phyloP scores from a whole-genome alignment of 2,329 filamentous ascomycete genomes.

The Colletotrichum sp. region DNA sequence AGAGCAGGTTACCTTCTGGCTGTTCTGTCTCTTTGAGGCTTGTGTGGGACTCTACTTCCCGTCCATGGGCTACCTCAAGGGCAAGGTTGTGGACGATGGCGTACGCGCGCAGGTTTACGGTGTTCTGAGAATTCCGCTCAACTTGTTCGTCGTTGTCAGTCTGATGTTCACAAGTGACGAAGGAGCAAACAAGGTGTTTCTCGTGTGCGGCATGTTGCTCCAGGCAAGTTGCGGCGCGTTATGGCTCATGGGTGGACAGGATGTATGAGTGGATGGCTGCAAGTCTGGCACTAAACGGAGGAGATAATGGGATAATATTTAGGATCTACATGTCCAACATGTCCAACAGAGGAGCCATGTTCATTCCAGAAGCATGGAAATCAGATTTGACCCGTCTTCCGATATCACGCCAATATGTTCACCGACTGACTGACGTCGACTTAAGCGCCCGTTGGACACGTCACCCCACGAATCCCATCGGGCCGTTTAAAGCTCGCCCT shows the following conservation, averaged over 20 bases:
- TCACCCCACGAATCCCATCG: background rate
- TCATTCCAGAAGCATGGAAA: background rate
- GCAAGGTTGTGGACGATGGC: conserved; percentile 55
- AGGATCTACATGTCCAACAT: background rate
- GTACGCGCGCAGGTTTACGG: conserved; percentile 58
- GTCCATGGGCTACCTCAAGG: conserved; percentile 57
- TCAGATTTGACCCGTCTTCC: background rate
- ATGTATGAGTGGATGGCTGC: background rate
- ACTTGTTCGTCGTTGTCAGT: conserved; percentile 59
- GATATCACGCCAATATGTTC: background rate
- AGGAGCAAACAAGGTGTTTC: conserved; percentile 31
- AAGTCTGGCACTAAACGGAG: background rate
- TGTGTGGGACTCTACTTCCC: conserved; percentile 63
- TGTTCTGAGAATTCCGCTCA: conserved; percentile 60
- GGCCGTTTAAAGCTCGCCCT: conserved; percentile 8
- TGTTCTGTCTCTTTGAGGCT: conserved; percentile 60
- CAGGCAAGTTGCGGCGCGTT: conserved; percentile 30
- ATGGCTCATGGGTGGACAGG: conserved; percentile 23
- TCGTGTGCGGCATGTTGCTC: conserved; percentile 33
- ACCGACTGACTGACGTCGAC: conserved; percentile 16
- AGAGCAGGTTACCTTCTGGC: conserved; percentile 52
- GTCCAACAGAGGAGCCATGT: background rate
- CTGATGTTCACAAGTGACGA: conserved; percentile 40
- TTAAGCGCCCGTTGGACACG: conserved; percentile 18
- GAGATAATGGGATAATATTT: background rate